Evolutionary conservation across 2,329 filamentous ascomycete species (phyloP).

Genomic region (Diaporthe aspalathi): DNA sequence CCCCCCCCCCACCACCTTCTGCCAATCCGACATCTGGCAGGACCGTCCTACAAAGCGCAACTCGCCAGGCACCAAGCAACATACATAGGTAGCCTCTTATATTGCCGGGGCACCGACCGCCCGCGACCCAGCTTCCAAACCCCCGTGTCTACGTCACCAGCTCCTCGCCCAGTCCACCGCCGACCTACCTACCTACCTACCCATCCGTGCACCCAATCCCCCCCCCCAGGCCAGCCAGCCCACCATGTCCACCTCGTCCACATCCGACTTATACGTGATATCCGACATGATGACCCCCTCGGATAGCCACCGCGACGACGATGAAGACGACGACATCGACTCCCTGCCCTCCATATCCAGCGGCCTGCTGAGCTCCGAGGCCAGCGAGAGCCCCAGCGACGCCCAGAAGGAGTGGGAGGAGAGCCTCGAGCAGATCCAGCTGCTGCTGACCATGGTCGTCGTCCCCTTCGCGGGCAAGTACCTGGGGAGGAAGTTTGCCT

Average conservation of each 20-base stretch:
- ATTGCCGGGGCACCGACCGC: neutral
- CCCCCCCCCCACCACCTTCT: neutral
- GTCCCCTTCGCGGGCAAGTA: slow-evolving; percentile 96
- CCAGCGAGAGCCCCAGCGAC: slow-evolving; percentile 70
- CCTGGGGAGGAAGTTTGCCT: slow-evolving; percentile 92
- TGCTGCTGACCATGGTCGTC: slow-evolving; percentile 92
- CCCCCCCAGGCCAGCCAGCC: neutral
- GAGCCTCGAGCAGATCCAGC: slow-evolving; percentile 91
- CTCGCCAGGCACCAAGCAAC: neutral
- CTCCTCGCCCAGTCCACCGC: slow-evolving; percentile 10
- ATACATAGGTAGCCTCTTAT: neutral
- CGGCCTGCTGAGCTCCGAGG: slow-evolving; percentile 61
- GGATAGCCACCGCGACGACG: slow-evolving; percentile 51
- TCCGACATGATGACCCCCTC: slow-evolving; percentile 55
- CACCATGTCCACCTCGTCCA: slow-evolving; percentile 49
- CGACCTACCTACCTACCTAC: slow-evolving; percentile 7
- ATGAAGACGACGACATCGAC: slow-evolving; percentile 67
- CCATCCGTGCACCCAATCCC: neutral
- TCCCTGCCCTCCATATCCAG: slow-evolving; percentile 72
- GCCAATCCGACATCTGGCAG: neutral
- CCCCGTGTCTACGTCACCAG: slow-evolving; percentile 25
- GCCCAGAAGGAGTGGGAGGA: slow-evolving; percentile 96
- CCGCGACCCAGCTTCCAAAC: neutral
- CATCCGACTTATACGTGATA: slow-evolving; percentile 64
- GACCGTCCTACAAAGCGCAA: neutral